Evolutionary conservation across 169 alveolate species (phyloP), one percentile per base, ranked within the genome.

Genomic region (Plasmodium sp.): DNA sequence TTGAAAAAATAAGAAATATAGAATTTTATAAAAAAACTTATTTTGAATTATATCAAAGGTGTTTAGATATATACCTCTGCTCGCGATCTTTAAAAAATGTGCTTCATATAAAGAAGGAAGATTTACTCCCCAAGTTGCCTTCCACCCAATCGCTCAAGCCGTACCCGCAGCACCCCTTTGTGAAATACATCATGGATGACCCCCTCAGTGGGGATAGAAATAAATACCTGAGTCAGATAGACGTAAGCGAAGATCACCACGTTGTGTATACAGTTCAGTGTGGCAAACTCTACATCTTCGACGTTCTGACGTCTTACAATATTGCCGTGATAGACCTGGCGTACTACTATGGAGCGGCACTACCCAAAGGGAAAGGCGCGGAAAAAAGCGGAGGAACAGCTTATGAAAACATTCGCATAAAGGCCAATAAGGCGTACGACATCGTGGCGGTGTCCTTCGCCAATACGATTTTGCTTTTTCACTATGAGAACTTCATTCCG

Each of bases 31-130:
- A 81, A 36, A 92, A 82, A 73, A 92, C 92, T 2, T 92, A 81
- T 81, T 92, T 72, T 41, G 95, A 92, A 51, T 81, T 92, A 81
- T 92, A 92, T 72, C 95, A 92, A 33, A 81, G 95, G 41, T 92
- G 95, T 71, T 92, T 92, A 71, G 92, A 92, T 71, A 18, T 92
- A 72, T 92, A 75, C 62, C 83, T 81, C 73, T 92, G 92, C 22
- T 82, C 95, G 54, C 31, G 95, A 43, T 36, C 92, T 18, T 18
- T 92, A 27, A 92, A 92, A 82, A 81, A 72, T 81, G 95, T 92
- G 1, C 58, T 92, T 27, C 62, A 92, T 92, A 81, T 92, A 27
- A 92, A 92, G 10, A 92, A 92, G 83, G 95, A 92, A 33, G 95
- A 92, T 36, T 22, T 92, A 72, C 56, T 92, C 27, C 95, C 95